Evolutionary conservation across 192 early-diverging fungal species (phyloP).

Genomic region (Glomus cerebriforme): DNA sequence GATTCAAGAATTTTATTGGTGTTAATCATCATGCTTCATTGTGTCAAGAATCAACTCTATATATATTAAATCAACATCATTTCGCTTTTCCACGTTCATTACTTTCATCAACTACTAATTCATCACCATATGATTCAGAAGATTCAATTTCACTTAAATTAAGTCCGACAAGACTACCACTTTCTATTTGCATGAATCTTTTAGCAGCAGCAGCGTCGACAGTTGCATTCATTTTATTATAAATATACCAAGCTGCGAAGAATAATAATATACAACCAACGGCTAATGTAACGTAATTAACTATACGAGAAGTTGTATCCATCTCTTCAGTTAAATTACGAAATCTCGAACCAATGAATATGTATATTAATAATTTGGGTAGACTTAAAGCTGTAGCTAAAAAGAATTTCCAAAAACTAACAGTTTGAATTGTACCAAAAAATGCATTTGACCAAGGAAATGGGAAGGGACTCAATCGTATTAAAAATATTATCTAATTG

Average conservation of each 20-base stretch:
- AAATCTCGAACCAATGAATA: conserved; percentile 19
- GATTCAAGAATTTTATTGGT: no score
- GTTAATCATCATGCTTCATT: no score
- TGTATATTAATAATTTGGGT: conserved; percentile 10
- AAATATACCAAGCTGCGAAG: background rate
- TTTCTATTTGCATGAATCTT: background rate
- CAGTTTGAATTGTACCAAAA: conserved; percentile 3
- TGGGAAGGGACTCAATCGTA: conserved; percentile 15
- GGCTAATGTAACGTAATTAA: conserved; percentile 7
- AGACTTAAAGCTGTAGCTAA: background rate
- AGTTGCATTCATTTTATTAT: background rate
- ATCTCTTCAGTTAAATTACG: background rate
- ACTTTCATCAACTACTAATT: no score
- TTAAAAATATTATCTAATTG: conserved; percentile 9
- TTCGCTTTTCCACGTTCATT: no score
- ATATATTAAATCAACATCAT: no score
- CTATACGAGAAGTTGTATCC: conserved; percentile 2
- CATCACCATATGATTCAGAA: no score
- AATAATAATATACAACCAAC: background rate
- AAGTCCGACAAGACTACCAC: background rate
- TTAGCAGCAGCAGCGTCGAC: background rate
- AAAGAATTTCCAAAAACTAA: background rate
- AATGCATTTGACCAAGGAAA: conserved; percentile 27
- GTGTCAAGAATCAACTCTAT: no score
- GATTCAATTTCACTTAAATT: no score